Evolutionary conservation across 192 early-diverging fungal species (phyloP), one percentile per base, ranked within the genome.

Genomic region (Mortierella claussenii): DNA sequence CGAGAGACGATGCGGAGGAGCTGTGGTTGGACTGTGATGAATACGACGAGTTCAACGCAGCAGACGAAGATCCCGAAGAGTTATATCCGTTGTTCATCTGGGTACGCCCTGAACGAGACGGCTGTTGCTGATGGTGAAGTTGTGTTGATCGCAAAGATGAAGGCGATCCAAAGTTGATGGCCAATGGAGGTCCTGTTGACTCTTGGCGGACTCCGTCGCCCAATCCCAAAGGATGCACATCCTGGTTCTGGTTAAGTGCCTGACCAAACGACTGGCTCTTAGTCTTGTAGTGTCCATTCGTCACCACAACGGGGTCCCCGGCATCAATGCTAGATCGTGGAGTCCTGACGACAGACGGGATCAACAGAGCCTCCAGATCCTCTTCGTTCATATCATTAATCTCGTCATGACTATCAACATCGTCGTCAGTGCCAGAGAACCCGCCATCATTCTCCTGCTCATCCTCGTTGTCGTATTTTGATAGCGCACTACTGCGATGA

Each of bases 251-350:
- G 17, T 18, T 69, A 42, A 75, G 33, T 4, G 47, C 57, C 36
- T 65, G 70, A 6, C 70, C 49, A 36, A 60, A 33, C 11, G 62
- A 55, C 13, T 44, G 70, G 27, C 63, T 54, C 50, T 47, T 75
- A 33, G 30, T 33, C 21, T 47, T 42, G 47, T 50, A 15, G 18
- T 51, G 55, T 20, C 54, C 52, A 26, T 47, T 60, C 18, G 44
- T 32, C 1, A 47, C 45, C 1, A 46, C 18, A 24, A 58, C 37
- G 12, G 40, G 48, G 1, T 64, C 36, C 9, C 69, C 61, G 4
- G 61, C 40, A 55, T 73, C 69, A n/a, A 73, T 37, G 21, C 70
- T 75, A 4, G 56, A 54, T 1, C 56, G 62, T 54, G 70, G 56
- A 21, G 50, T 54, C 21, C 52, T 51, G n/a, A 45, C 45, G 1